Base-by-base conservation (phyloP, 768 basidiomycete species). In the Cystofilobasidium bisporidii region DNA sequence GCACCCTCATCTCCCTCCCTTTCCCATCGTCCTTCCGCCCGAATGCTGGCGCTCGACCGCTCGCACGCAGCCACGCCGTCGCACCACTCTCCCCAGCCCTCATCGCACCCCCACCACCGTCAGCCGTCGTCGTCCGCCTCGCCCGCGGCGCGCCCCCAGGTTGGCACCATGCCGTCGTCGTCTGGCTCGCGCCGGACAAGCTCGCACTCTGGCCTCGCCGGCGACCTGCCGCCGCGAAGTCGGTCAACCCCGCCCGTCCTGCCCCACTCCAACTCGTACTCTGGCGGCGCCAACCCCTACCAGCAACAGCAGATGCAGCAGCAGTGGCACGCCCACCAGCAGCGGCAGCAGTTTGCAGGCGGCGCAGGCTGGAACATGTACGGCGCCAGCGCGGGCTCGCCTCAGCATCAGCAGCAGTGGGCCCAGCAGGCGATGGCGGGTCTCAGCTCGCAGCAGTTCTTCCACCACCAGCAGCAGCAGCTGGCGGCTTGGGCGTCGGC, bases 401-500 rank as follows among this genome's bases (percentile, higher is more conserved):
- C 26, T 11, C 11, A 40, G 8, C 38, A 60, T 3, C 58, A 60
- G 8, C 58, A 36, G 26, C 38, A 33, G 18, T 36, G 36, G 32
- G 26, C 32, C 53, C 57, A 59, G 57, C 57, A 59, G 36, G 28
- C 47, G 36, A 55, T 48, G 50, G 57, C 36, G 4, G 57, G 57
- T 20, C 36, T 59, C 30, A 59, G 24, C 15, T 47, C 59, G 22
- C 65, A 61, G 36, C 65, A 60, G 30, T 60, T 61, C 15, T 45
- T 67, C 43, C 61, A 61, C 24, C 65, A 67, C 47, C 65, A 67
- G 24, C 65, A 67, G 41, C 65, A 67, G 48, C 65, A 67, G 20
- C 60, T 67, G 11, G 65, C 65, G 30, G 65, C 57, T 9, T 67
- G 65, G 65, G 65, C 65, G 22, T 59, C 65, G 12, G 65, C 48